Evolutionary conservation across 2,329 filamentous ascomycete species (phyloP).

Genomic region (Alternaria novae-zelandiae): DNA sequence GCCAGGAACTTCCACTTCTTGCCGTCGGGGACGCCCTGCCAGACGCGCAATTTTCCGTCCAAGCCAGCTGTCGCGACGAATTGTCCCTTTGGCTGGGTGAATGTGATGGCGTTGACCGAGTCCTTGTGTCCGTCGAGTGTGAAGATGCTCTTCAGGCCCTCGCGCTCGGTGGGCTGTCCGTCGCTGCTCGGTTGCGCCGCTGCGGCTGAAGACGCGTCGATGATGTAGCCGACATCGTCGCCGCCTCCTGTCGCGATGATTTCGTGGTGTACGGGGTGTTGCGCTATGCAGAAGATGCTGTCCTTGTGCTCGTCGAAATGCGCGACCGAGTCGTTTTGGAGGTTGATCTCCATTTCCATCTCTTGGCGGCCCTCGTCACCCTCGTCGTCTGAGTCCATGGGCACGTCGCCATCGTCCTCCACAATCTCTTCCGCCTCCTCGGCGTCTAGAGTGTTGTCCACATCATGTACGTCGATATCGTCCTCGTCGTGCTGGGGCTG

Average conservation of each 20-base stretch:
- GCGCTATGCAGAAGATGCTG: constrained; percentile 92
- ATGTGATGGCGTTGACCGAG: constrained; percentile 84
- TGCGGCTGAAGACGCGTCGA: constrained; percentile 71
- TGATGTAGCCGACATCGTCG: constrained; percentile 84
- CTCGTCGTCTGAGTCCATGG: constrained; percentile 79
- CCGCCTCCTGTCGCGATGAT: constrained; percentile 88
- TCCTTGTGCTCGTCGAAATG: constrained; percentile 92
- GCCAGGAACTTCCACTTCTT: constrained; percentile 70
- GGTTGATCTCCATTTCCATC: constrained; percentile 69
- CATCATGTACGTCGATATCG: constrained; percentile 60
- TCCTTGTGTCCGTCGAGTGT: constrained; percentile 90
- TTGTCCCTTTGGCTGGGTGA: constrained; percentile 82
- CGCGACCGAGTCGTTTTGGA: constrained; percentile 91
- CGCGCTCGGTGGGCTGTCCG: constrained; percentile 62
- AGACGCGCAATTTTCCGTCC: constrained; percentile 81
- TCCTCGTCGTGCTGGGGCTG: constrained; percentile 39
- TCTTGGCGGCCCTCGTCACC: constrained; percentile 61
- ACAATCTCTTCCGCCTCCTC: constrained; percentile 83
- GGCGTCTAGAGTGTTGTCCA: constrained; percentile 75
- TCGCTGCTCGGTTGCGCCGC: constrained; percentile 66
- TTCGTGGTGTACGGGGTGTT: constrained; percentile 79
- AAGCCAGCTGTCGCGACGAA: constrained; percentile 86
- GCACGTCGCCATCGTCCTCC: constrained; percentile 69
- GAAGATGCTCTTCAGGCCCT: constrained; percentile 70
- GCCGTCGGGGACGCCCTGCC: constrained; percentile 61